Base-by-base conservation (phyloP, 2,329 filamentous ascomycete species). In the Hypomyces rosellus region DNA sequence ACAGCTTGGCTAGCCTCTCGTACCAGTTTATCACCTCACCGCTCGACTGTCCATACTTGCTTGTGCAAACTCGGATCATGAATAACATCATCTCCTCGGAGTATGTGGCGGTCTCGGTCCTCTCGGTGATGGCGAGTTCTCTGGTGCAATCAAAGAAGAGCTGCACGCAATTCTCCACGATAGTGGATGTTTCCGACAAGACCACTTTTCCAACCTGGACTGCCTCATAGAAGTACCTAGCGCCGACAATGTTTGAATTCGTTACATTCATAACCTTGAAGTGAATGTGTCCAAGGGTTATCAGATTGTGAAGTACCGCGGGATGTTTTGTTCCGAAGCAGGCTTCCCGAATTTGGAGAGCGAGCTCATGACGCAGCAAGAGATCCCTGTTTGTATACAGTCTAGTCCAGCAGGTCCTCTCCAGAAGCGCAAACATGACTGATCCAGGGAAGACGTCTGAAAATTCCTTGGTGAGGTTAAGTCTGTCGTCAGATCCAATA, bases 41-140 rank as follows among this genome's bases (percentile, higher is more conserved):
- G n/a, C 64, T 67, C 1, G 63, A 56, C 1, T 51, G 44, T 3
- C 69, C 68, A 15, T 68, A 61, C 50, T 63, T 67, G 53, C 58
- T 56, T 50, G 63, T 66, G 57, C 61, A 67, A 4, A 70, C 61
- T 30, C 67, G 61, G 5, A 71, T 71, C 59, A 69, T 68, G 53
- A 66, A 57, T 0, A 59, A 60, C 30, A 71, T 67, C 59, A 70
- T 68, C 56, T 69, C 61, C 53, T 70, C 69, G 4, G 68, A 65
- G 14, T 61, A 67, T 0, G 57, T 65, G 22, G 66, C 61, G 11
- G 69, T 65, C 33, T 68, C 62, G 0, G 66, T 70, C 16, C 67
- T 57, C 55, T 62, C 54, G 1, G 64, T 67, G 45, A 69, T 63
- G 4, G 57, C 60, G 15, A 69, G 66, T 1, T 54, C 59, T 40